Evolutionary conservation across 768 basidiomycete species (phyloP).

Genomic region (Russula vinacea): DNA sequence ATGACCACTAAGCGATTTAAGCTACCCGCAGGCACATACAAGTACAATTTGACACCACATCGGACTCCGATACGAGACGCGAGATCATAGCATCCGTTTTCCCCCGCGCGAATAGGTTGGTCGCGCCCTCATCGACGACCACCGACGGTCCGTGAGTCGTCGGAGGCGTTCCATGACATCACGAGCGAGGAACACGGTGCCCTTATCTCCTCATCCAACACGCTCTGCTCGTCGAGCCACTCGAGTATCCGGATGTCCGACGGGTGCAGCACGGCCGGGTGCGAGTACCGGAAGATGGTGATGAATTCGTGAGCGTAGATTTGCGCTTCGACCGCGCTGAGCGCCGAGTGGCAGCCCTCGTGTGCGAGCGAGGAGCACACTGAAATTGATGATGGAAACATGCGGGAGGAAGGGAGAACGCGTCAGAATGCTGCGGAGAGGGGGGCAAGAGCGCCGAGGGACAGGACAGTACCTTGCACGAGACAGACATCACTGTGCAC

Average conservation of each 20-base stretch:
- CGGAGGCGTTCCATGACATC: constrained; percentile 38
- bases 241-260: constrained; percentile 39
- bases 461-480: constrained; percentile 29
- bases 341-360: constrained; percentile 34
- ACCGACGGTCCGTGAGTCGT: constrained; percentile 32
- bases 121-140: constrained; percentile 16
- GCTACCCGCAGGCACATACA: constrained; percentile 13
- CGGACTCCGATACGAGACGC: background rate
- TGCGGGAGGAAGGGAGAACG: background rate
- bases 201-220: constrained; percentile 38
- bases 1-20: constrained; percentile 4
- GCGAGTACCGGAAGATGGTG: constrained; percentile 42
- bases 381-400: background rate
- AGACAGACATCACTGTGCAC: constrained; percentile 31
- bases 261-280: constrained; percentile 37
- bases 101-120: constrained; percentile 3
- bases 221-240: constrained; percentile 34
- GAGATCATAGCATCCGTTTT: constrained; percentile 13
- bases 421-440: background rate
- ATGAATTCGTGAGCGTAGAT: constrained; percentile 42
- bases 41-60: constrained; percentile 6
- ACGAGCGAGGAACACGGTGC: constrained; percentile 39
- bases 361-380: constrained; percentile 22
- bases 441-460: too few relatives aligned
- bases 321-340: constrained; percentile 35